phyloP scores from a whole-genome alignment of 2,329 filamentous ascomycete species.

The Nakataea oryzae region DNA sequence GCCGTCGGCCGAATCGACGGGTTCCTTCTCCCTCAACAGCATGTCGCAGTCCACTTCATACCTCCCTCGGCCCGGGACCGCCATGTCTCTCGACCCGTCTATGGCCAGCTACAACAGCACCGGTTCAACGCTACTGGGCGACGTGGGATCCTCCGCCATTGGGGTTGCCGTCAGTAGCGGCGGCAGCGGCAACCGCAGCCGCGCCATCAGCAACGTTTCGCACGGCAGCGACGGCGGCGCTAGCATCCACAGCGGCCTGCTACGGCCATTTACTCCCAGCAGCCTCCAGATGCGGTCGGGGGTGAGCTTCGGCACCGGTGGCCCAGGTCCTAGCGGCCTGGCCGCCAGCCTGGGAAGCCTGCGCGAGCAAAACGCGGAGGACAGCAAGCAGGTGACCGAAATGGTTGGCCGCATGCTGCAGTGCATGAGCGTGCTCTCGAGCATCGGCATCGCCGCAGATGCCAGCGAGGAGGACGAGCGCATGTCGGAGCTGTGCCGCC shows the following conservation, averaged over 20 bases:
- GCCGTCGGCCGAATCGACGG: constrained; percentile 32
- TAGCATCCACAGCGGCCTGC: constrained; percentile 17
- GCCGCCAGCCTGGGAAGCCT: constrained; percentile 15
- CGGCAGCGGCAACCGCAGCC: constrained; percentile 51
- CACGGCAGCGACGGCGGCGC: constrained; percentile 36
- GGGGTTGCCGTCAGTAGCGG: constrained; percentile 28
- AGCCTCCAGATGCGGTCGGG: constrained; percentile 19
- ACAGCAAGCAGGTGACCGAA: constrained; percentile 76
- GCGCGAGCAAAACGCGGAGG: constrained; percentile 51
- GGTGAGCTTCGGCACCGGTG: constrained; percentile 15
- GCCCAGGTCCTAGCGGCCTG: constrained; percentile 11
- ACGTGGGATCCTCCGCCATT: constrained; percentile 32
- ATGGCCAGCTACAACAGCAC: constrained; percentile 74
- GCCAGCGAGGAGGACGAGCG: constrained; percentile 65
- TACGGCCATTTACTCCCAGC: constrained; percentile 40
- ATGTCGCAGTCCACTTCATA: constrained; percentile 17
- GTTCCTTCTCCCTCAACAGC: constrained; percentile 22
- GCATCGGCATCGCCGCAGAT: constrained; percentile 40
- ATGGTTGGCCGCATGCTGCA: constrained; percentile 94
- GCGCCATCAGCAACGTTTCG: constrained; percentile 79
- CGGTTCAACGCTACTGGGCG: constrained; percentile 68
- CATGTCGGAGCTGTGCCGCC: constrained; percentile 73
- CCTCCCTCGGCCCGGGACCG: constrained; percentile 53
- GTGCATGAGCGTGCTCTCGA: constrained; percentile 83
- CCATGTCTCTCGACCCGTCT: constrained; percentile 62